These are phyloP conservation scores for Camelina hispida DNA, from an alignment of 345 rosid species.

Conservation along the genomic window DNA sequence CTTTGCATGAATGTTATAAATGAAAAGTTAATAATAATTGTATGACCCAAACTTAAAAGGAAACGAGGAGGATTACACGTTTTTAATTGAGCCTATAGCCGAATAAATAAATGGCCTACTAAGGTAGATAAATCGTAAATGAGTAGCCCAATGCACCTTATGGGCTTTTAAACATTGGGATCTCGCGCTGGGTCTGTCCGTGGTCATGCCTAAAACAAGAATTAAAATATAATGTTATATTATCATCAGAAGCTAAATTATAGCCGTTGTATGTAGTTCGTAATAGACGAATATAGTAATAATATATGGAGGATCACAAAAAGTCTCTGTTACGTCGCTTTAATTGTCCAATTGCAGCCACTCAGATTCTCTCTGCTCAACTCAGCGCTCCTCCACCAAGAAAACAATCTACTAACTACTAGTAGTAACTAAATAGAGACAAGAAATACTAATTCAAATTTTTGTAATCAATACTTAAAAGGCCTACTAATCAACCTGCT, in stretches of 20 bases:
- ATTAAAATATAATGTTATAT: background rate
- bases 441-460: too few species aligned
- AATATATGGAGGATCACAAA: constrained; percentile 10
- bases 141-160: constrained; percentile 30
- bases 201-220: background rate
- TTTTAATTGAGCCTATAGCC: background rate
- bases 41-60: background rate
- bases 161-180: constrained; percentile 21
- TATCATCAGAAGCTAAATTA: background rate
- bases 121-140: background rate
- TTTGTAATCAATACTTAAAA: too few species aligned
- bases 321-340: constrained; percentile 33
- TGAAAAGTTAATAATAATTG: too few species aligned
- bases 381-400: constrained; percentile 22
- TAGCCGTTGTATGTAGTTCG: constrained; percentile 31
- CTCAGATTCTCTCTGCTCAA: constrained; percentile 22
- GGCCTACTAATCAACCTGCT: too few species aligned
- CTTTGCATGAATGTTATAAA: background rate
- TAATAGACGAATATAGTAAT: constrained; percentile 29
- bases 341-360: constrained; percentile 11
- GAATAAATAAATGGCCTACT: background rate
- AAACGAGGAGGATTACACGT: background rate
- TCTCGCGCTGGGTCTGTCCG: background rate
- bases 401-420: too few species aligned
- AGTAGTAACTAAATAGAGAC: too few species aligned